Conservation (phyloP, 2,329 filamentous ascomycete genomes). For the Cryphonectria nitschkei region DNA sequence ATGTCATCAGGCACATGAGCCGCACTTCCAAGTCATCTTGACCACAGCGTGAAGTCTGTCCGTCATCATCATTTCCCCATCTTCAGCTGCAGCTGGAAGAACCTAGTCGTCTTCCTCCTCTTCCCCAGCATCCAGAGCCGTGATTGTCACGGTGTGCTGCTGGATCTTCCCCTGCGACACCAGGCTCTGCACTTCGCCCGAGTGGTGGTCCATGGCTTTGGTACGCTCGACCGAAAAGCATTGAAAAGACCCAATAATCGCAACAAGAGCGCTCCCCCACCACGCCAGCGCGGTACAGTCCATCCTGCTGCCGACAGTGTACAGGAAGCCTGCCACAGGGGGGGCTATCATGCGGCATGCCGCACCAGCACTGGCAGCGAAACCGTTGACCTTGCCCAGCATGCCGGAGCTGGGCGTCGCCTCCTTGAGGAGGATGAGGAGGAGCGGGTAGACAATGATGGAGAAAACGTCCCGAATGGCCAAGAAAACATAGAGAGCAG, state of each 20-base stretch:
- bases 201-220: constrained; percentile 23
- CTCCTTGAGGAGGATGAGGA: constrained; percentile 71
- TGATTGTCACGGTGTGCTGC: constrained; percentile 18
- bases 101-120: constrained; percentile 21
- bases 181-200: constrained; percentile 23
- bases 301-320: constrained; percentile 60
- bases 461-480: constrained; percentile 62
- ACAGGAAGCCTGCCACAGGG: constrained; percentile 66
- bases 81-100: background rate
- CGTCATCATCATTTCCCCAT: background rate
- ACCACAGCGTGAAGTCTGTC: no score
- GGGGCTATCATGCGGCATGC: constrained; percentile 70
- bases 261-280: constrained; percentile 64
- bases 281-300: constrained; percentile 66
- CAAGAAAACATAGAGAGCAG: constrained; percentile 62
- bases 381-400: constrained; percentile 67
- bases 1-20: background rate
- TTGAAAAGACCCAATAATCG: constrained; percentile 60
- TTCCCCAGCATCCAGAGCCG: background rate
- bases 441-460: constrained; percentile 67
- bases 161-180: constrained; percentile 17
- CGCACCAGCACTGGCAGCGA: constrained; percentile 67
- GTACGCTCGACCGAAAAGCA: constrained; percentile 57
- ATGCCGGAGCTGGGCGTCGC: constrained; percentile 60
- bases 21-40: background rate